Conservation (phyloP, 2,329 filamentous ascomycete species). For the Colletotrichum tropicicola region DNA sequence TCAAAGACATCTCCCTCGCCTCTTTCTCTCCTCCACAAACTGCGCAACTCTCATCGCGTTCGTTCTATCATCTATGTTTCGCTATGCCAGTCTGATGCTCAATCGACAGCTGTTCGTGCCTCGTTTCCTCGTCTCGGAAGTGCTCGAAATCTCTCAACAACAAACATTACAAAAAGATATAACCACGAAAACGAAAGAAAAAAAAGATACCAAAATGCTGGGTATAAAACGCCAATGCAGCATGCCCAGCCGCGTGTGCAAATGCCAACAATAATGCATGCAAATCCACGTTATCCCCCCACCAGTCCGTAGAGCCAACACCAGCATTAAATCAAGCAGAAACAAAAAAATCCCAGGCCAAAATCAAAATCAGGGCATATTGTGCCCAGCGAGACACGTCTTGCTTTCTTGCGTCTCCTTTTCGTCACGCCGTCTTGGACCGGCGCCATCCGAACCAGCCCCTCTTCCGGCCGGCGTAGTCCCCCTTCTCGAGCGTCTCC, state of each 20-base stretch:
- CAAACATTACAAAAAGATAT: constrained; percentile 19
- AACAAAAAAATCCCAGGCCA: background rate
- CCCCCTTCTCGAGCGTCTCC: constrained; percentile 19
- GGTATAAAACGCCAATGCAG: constrained; percentile 30
- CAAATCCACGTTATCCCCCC: background rate
- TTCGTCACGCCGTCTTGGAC: constrained; percentile 18
- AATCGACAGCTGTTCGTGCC: background rate
- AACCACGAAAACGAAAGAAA: background rate
- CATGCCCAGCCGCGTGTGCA: constrained; percentile 25
- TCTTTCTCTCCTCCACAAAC: background rate
- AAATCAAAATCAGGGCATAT: background rate
- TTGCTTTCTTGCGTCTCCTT: too few species aligned
- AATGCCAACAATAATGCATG: constrained; percentile 6
- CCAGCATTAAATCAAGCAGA: background rate
- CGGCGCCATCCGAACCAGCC: constrained; percentile 21
- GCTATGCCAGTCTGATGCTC: constrained; percentile 27
- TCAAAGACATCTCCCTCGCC: constrained; percentile 7
- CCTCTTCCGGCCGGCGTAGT: background rate
- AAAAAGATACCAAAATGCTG: constrained; percentile 21
- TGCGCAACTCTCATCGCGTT: background rate
- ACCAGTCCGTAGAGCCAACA: background rate
- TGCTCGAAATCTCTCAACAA: background rate
- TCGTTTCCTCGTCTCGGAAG: background rate
- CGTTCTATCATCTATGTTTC: constrained; percentile 23
- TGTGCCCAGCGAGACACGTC: too few species aligned